Evolutionary conservation across 2,329 filamentous ascomycete genomes (phyloP).

Genomic region (Myriosclerotinia curreyana): DNA sequence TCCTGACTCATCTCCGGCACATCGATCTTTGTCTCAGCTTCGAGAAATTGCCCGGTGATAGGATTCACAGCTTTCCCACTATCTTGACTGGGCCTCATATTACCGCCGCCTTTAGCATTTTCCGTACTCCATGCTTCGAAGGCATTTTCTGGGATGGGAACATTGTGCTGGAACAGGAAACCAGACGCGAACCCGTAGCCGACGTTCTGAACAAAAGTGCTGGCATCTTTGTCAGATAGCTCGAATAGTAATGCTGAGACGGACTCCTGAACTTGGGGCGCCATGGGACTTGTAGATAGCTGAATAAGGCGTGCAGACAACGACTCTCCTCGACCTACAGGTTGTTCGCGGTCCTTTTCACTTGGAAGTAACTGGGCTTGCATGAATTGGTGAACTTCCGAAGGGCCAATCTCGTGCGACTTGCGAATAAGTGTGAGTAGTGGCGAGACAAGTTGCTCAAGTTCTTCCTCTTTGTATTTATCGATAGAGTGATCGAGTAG

Average conservation of each 20-base stretch:
- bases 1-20: constrained; percentile 78
- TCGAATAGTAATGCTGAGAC: constrained; percentile 83
- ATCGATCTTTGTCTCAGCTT: constrained; percentile 42
- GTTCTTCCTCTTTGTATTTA: constrained; percentile 62
- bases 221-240: constrained; percentile 75
- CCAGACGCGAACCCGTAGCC: constrained; percentile 93
- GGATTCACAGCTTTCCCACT: constrained; percentile 33
- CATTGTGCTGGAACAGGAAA: constrained; percentile 80
- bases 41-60: constrained; percentile 37
- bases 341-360: constrained; percentile 69
- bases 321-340: constrained; percentile 72
- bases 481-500: constrained; percentile 67
- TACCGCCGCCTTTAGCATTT: constrained; percentile 25
- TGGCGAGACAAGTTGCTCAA: constrained; percentile 69
- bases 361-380: constrained; percentile 69
- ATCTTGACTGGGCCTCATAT: constrained; percentile 33
- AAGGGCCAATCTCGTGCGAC: constrained; percentile 67
- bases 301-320: constrained; percentile 74
- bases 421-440: constrained; percentile 71
- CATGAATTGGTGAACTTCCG: constrained; percentile 59
- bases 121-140: constrained; percentile 50
- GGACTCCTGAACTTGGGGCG: constrained; percentile 68
- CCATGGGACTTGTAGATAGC: constrained; percentile 69
- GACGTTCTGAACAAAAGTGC: constrained; percentile 81
- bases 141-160: constrained; percentile 68